Percentiles rank a stretch among this genome's conserved stretches.
phyloP scores from a whole-genome alignment of 208 protist species.

The Acanthamoeba castellanii region DNA sequence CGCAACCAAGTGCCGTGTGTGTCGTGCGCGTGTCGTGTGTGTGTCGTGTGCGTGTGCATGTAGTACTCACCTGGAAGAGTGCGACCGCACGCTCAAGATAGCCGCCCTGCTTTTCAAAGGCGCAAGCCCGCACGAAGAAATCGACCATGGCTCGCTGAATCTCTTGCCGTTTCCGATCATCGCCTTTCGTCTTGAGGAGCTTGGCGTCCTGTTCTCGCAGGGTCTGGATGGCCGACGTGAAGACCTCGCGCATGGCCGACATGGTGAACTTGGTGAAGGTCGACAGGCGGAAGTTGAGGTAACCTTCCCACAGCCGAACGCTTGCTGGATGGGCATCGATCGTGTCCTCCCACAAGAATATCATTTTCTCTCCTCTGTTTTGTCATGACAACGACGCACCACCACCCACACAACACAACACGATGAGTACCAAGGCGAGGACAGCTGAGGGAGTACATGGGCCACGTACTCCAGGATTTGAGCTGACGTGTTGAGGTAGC shows the following conservation, averaged over 20 bases:
- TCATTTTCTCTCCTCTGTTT: conserved; percentile 12
- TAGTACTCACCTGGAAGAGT: background rate
- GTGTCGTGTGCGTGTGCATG: background rate
- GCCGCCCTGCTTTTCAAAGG: conserved; percentile 52
- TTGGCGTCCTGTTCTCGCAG: background rate
- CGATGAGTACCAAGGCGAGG: background rate
- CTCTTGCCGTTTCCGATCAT: background rate
- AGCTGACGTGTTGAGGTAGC: conserved; percentile 23
- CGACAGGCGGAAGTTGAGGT: background rate
- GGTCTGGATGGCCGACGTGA: conserved; percentile 58
- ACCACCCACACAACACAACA: background rate
- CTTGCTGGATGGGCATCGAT: conserved; percentile 21
- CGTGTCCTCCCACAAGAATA: conserved; percentile 52
- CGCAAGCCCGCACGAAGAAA: conserved; percentile 13
- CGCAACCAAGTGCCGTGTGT: background rate
- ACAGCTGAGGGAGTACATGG: background rate
- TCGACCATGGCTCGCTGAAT: conserved; percentile 22
- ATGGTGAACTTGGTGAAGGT: conserved; percentile 59
- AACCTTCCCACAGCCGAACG: conserved; percentile 42
- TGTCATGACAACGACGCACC: background rate
- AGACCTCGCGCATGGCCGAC: conserved; percentile 41
- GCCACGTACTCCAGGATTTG: conserved; percentile 34
- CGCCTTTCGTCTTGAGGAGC: conserved; percentile 7
- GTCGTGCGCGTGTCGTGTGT: no score
- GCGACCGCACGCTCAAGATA: conserved; percentile 10